phyloP scores from a whole-genome alignment of 2,329 filamentous ascomycete genomes.

The Botrytis pseudocinerea region DNA sequence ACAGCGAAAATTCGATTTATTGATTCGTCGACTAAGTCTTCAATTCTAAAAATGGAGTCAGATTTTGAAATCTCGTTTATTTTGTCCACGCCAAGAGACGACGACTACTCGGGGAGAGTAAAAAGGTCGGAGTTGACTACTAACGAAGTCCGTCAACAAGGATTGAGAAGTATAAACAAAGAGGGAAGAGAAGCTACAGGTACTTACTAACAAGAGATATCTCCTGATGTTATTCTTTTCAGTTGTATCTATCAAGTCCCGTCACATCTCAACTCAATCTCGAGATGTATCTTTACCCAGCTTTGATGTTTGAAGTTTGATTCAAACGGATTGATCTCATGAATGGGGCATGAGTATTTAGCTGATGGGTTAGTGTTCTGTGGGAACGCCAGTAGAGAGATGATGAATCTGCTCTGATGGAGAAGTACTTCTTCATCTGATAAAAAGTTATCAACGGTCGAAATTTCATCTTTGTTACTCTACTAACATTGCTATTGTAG shows the following conservation, averaged over 20 bases:
- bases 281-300: not conserved
- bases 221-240: not conserved
- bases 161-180: not conserved
- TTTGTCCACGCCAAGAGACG: not conserved
- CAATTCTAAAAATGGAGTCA: not conserved
- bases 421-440: too few species aligned
- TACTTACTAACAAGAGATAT: fast-evolving
- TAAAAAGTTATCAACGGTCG: too few species aligned
- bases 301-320: not conserved
- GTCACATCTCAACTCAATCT: not conserved
- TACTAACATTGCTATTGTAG: not conserved
- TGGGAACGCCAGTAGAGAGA: not conserved
- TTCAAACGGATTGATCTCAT: not conserved
- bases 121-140: not conserved
- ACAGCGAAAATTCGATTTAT: not conserved
- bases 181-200: not conserved
- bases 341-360: not conserved
- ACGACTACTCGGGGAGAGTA: not conserved
- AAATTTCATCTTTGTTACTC: not conserved
- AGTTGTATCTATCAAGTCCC: not conserved
- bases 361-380: not conserved
- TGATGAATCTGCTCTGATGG: too few species aligned
- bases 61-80: not conserved
- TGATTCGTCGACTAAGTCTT: not conserved
- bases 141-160: not conserved